Conservation (phyloP, 2,329 filamentous ascomycete species). For the Capronia americana region DNA sequence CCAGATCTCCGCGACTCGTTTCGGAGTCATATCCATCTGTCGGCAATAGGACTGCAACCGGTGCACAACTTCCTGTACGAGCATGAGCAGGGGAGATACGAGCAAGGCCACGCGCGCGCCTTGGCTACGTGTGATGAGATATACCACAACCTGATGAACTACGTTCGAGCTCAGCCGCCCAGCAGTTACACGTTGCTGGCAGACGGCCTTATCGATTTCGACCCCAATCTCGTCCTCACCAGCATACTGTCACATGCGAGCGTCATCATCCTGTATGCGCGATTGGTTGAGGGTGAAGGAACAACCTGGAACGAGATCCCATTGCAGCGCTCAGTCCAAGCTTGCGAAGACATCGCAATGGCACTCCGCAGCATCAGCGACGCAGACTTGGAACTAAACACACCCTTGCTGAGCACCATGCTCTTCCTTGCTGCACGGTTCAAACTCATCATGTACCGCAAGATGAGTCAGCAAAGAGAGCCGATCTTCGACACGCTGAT, state of each 20-base stretch:
- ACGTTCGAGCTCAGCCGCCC: conserved; percentile 31
- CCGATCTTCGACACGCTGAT: conserved; percentile 38
- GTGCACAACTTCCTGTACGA: conserved; percentile 38
- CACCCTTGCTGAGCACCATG: conserved; percentile 33
- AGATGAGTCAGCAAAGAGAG: conserved; percentile 24
- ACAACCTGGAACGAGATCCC: conserved; percentile 26
- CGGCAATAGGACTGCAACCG: conserved; percentile 39
- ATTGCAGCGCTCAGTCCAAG: conserved; percentile 34
- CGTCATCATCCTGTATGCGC: conserved; percentile 37
- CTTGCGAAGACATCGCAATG: conserved; percentile 35
- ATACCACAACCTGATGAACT: conserved; percentile 39
- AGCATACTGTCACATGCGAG: conserved; percentile 35
- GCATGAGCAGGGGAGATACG: conserved; percentile 28
- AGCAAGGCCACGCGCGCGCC: conserved; percentile 26
- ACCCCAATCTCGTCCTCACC: conserved; percentile 38
- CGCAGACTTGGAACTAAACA: conserved; percentile 38
- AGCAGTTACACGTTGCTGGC: conserved; percentile 38
- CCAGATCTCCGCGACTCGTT: conserved; percentile 38
- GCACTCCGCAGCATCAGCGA: conserved; percentile 38
- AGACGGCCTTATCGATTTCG: conserved; percentile 38
- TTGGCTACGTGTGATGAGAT: conserved; percentile 37
- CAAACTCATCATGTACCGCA: conserved; percentile 35
- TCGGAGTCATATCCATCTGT: conserved; percentile 35
- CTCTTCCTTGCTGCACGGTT: conserved; percentile 37
- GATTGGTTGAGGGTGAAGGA: conserved; percentile 30